Evolutionary conservation across 805 yeast species (phyloP).

Genomic region (Suhomyces kilbournensis): DNA sequence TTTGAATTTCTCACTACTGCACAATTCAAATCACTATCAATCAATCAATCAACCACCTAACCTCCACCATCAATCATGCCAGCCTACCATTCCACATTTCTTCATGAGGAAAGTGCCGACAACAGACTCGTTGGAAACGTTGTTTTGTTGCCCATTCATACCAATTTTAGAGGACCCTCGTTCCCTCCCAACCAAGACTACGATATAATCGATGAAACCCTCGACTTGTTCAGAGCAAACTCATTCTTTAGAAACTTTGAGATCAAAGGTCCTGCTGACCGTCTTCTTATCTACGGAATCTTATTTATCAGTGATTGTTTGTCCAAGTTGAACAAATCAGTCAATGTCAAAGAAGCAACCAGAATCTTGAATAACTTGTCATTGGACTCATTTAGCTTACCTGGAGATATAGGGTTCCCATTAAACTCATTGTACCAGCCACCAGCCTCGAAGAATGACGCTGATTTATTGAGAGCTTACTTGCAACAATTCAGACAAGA

Average conservation of each 20-base stretch:
- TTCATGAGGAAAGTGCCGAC: constrained; percentile 55
- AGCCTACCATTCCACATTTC: constrained; percentile 80
- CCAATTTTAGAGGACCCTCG: constrained; percentile 88
- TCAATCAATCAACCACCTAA: not conserved
- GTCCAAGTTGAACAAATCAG: constrained; percentile 50
- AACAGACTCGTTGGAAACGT: constrained; percentile 73
- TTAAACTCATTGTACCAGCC: constrained; percentile 75
- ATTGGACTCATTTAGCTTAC: constrained; percentile 82
- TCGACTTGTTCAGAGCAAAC: constrained; percentile 92
- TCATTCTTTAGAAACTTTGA: constrained; percentile 96
- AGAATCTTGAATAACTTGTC: constrained; percentile 78
- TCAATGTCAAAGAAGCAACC: constrained; percentile 56
- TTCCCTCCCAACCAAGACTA: constrained; percentile 69
- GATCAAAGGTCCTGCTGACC: constrained; percentile 91
- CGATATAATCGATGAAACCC: constrained; percentile 87
- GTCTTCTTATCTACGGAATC: constrained; percentile 91
- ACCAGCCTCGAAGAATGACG: constrained; percentile 70
- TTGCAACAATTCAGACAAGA: constrained; percentile 95
- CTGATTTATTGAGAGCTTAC: constrained; percentile 76
- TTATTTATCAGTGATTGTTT: constrained; percentile 84
- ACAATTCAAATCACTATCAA: not conserved
- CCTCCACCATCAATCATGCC: constrained; percentile 26
- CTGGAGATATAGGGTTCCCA: constrained; percentile 95
- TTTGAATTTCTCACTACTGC: not conserved
- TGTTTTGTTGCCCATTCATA: constrained; percentile 78